Percentiles rank a stretch among this genome's conserved stretches.
phyloP scores from a whole-genome alignment of 2,329 filamentous ascomycete species.

The Aspergillus arachidicola region DNA sequence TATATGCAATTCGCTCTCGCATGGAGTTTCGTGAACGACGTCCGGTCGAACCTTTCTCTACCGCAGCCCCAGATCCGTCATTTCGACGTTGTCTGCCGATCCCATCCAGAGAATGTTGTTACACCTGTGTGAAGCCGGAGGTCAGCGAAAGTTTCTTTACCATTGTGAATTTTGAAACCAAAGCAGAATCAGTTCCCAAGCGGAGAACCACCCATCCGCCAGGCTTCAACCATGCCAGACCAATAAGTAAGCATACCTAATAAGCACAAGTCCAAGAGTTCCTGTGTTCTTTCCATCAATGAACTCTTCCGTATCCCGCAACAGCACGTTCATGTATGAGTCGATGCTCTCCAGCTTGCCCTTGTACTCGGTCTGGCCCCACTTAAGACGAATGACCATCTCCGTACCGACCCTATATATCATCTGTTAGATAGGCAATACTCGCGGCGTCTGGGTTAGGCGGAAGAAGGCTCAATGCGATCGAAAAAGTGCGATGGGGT shows the following conservation, averaged over 20 bases:
- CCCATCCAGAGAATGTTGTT: slow-evolving; percentile 98
- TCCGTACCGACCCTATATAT: slow-evolving; percentile 76
- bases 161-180: neutral
- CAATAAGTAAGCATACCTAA: slow-evolving; percentile 62
- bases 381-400: slow-evolving; percentile 91
- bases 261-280: slow-evolving; percentile 85
- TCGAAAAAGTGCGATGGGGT: neutral
- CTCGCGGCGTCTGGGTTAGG: neutral
- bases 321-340: slow-evolving; percentile 98
- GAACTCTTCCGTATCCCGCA: slow-evolving; percentile 88
- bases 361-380: slow-evolving; percentile 97
- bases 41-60: slow-evolving; percentile 28
- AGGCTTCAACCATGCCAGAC: neutral
- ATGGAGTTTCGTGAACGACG: slow-evolving; percentile 13
- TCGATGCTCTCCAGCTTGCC: slow-evolving; percentile 90
- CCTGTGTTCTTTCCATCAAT: slow-evolving; percentile 85
- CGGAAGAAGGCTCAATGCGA: neutral
- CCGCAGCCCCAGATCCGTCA: slow-evolving; percentile 45
- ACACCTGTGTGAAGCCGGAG: slow-evolving; percentile 59
- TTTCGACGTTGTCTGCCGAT: slow-evolving; percentile 55
- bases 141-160: neutral
- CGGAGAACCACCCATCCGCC: neutral
- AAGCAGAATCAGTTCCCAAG: neutral
- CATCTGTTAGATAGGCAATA: slow-evolving; percentile 15
- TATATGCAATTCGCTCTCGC: slow-evolving; percentile 18